Base-by-base conservation (phyloP, 2,329 filamentous ascomycete species). In the Alternaria sp. region DNA sequence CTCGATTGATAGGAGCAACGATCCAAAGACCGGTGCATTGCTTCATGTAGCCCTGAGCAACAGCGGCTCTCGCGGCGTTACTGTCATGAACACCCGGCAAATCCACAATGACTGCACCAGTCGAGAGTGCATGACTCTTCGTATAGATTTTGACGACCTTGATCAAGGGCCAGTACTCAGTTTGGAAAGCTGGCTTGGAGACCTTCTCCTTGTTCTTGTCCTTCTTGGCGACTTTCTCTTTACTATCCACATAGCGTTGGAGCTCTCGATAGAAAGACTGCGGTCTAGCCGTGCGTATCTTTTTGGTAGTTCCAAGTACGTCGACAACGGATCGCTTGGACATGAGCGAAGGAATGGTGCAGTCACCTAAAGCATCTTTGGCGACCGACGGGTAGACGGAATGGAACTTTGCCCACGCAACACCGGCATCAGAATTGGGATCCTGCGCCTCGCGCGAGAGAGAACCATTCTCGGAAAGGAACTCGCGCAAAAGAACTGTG, bases 1-100 rank as follows among this genome's bases (percentile, higher is more conserved):
- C 86, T 12, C 88, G 80, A 40, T 81, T 86, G 60, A 90, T 90
- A 0, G 87, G 86, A 2, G 87, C 86, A n/a, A 89, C 85, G 54
- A 90, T 86, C 86, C 86, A 90, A 0, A 90, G 73, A 3, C 85
- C 83, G 2, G 84, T 85, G 65, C 88, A 90, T 64, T 86, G 81
- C 70, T 89, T 86, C 77, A 89, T 84, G 67, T 90, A 90, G 0
- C 81, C 81, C 46, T 83, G 81, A 2, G 88, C 87, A 23, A 90
- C 84, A 3, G 86, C 84, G 43, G 85, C 83, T 54, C 88, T 82
- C 36, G 88, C 88, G 5, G 86, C 83, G 70, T 90, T 90, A 1
- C 84, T 84, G 69, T 90, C 88, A 13, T 87, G 83, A 1, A 87
- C 81, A 45, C 88, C 87, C 6, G 88, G 88, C 10, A 90, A 76